These are phyloP conservation scores for Aspergillus ruber DNA, from an alignment of 2,329 filamentous ascomycete species.

Conservation along the genomic window DNA sequence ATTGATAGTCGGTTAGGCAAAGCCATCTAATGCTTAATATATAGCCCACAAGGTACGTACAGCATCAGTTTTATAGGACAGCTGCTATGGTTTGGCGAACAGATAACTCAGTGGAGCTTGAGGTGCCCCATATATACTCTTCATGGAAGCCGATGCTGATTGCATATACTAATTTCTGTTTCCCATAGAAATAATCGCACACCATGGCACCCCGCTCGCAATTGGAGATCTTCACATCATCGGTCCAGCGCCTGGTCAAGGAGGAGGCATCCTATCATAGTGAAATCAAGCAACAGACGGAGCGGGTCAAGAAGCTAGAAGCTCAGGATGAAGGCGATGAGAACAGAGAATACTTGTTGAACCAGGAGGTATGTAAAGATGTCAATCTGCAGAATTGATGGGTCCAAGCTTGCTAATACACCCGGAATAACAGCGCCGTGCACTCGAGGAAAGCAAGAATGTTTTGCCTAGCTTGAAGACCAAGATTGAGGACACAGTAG, in stretches of 20 bases:
- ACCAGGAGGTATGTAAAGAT: constrained; percentile 65
- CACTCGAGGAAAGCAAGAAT: constrained; percentile 78
- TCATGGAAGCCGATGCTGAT: neutral
- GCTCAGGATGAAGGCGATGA: constrained; percentile 63
- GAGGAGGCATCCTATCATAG: constrained; percentile 87
- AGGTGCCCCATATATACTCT: neutral
- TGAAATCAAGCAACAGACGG: constrained; percentile 70
- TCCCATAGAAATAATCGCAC: neutral
- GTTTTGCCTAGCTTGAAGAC: constrained; percentile 67
- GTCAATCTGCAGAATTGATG: neutral
- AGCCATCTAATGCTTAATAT: no score
- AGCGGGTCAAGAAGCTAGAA: constrained; percentile 63
- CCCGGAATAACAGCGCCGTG: constrained; percentile 55
- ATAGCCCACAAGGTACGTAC: neutral
- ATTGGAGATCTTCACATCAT: constrained; percentile 78
- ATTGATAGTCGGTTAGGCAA: neutral
- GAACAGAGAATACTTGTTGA: constrained; percentile 72
- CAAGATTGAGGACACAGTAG: constrained; percentile 65
- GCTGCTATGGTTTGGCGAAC: constrained; percentile 1
- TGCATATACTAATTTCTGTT: neutral
- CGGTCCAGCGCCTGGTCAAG: constrained; percentile 78
- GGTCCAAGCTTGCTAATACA: constrained; percentile 4
- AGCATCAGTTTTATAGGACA: neutral
- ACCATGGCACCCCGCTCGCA: constrained; percentile 69
- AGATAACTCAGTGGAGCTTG: neutral